Conservation (phyloP, 495 filamentous ascomycete species). For the Delitschia confertaspora region DNA sequence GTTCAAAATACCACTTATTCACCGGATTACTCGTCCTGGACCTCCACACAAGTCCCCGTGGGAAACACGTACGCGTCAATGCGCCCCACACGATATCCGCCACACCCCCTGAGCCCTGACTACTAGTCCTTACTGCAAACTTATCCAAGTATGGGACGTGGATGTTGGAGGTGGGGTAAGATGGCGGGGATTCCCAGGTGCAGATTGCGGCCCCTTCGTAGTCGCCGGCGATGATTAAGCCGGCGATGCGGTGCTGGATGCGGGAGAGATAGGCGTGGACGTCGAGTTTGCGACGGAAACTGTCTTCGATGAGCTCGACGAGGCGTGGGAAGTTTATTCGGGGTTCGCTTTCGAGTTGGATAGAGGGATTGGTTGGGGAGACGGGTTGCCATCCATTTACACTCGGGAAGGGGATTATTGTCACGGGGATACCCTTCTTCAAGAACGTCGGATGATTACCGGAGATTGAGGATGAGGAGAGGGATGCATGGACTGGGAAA, state of each 20-base stretch:
- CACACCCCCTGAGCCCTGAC: slow-evolving; percentile 84
- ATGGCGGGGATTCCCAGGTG: slow-evolving; percentile 81
- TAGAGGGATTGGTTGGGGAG: slow-evolving; percentile 40
- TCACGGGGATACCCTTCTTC: slow-evolving; percentile 84
- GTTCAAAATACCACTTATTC: slow-evolving; percentile 66
- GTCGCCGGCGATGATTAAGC: slow-evolving; percentile 86
- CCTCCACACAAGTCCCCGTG: slow-evolving; percentile 41
- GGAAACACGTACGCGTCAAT: slow-evolving; percentile 85
- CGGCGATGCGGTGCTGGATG: slow-evolving; percentile 68
- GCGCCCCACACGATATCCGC: slow-evolving; percentile 93
- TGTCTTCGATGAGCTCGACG: slow-evolving; percentile 84
- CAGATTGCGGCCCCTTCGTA: slow-evolving; percentile 94
- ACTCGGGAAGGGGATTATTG: slow-evolving; percentile 65
- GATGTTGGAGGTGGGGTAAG: slow-evolving; percentile 45
- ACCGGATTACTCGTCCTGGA: slow-evolving; percentile 38
- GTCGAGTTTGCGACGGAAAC: slow-evolving; percentile 79
- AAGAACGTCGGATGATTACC: slow-evolving; percentile 64
- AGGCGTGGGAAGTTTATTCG: slow-evolving; percentile 74
- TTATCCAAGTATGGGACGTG: slow-evolving; percentile 92
- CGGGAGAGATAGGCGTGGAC: slow-evolving; percentile 70
- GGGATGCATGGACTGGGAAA: slow-evolving; percentile 2
- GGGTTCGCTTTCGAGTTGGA: slow-evolving; percentile 60
- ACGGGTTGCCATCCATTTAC: slow-evolving; percentile 55
- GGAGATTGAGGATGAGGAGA: slow-evolving; percentile 4
- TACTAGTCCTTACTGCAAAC: slow-evolving; percentile 83